Base-by-base conservation (phyloP, 2,329 filamentous ascomycete species). In the Albifimbria verrucaria region DNA sequence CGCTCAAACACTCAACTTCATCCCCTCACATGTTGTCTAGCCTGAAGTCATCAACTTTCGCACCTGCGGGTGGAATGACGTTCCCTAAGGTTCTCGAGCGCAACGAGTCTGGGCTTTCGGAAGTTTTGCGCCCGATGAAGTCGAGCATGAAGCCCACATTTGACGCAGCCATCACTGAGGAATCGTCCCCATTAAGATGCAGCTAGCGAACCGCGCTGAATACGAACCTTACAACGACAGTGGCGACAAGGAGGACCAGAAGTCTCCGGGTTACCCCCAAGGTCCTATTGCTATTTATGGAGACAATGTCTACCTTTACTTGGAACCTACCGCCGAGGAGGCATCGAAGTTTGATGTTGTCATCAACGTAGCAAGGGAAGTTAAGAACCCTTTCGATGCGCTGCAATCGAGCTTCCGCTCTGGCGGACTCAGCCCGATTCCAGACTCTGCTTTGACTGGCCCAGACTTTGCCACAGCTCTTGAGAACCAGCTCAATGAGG, bases 331-430 rank as follows among this genome's bases (percentile, higher is more conserved):
- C 1, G 86, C 86, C 0, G 86, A 92, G 41, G 88, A 92, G 66
- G 89, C 89, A 2, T 79, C 86, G 11, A 78, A 82, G 28, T 95
- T 92, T 59, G 90, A 94, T 61, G 87, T 93, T 3, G 85, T 95
- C 18, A 85, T 94, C 65, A 95, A 95, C 58, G 90, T 93, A 7
- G 90, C 90, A 1, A 86, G 87, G 53, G 90, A 95, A 69, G 90
- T 94, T 2, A 78, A 79, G 53, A 92, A 94, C 62, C 90, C 90
- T 0, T 91, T 93, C 64, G 72, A 73, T 57, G 67, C 25, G 9
- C 24, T 36, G 15, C 24, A 12, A 21, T 36, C 66, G 71, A 15
- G 62, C 66, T 9, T 57, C 52, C 59, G 56, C 69, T 51, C 28
- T 66, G 59, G 20, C 43, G 69, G 69, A n/a, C 69, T 76, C 22